Evolutionary conservation across 371 early-diverging fungal species (phyloP), one percentile per base, ranked within the genome.

Genomic region (Blakeslea trispora): DNA sequence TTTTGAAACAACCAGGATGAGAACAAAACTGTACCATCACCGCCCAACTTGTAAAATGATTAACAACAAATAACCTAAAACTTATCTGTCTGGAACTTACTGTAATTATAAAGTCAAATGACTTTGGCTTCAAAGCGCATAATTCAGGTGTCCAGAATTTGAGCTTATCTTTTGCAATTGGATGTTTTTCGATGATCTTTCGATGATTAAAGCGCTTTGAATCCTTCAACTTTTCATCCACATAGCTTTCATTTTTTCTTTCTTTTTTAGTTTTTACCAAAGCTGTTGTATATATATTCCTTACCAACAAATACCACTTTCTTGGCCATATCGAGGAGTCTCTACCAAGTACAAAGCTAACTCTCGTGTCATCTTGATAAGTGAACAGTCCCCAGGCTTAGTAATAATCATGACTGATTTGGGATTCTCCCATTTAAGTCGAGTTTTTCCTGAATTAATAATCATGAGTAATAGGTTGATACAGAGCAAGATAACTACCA

Each of bases 1-100:
- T 69, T 76, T 73, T 97, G 95, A 64, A 96, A 97, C 45, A 96
- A 74, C 94, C 94, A 95, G 22, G 92, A 86, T 21, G 95, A 86
- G 64, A 90, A 92, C 15, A 94, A 75, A 18, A 93, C 92, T 8
- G 94, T 93, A 35, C 94, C 94, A 79, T 93, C 94, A 24, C 94
- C 94, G 37, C 93, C 93, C 45, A 93, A 81, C 86, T 86, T 61
- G 24, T 24, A 39, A 40, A 11, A 47, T 9, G n/a, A 17, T 19
- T 21, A 19, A 21, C n/a, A 14, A 32, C 9, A 45, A 14, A 5
- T 15, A 61, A 43, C 11, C 10, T 34, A 34, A n/a, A n/a, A n/a
- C 39, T 1, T 54, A 3, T 28, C 28, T 37, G 37, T 23, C 0
- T 17, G 14, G n/a, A 23, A 40, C 53, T 75, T 74, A 91, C 86